Base-by-base conservation (phyloP, 2,329 filamentous ascomycete species). In the Helminthosporium solani region DNA sequence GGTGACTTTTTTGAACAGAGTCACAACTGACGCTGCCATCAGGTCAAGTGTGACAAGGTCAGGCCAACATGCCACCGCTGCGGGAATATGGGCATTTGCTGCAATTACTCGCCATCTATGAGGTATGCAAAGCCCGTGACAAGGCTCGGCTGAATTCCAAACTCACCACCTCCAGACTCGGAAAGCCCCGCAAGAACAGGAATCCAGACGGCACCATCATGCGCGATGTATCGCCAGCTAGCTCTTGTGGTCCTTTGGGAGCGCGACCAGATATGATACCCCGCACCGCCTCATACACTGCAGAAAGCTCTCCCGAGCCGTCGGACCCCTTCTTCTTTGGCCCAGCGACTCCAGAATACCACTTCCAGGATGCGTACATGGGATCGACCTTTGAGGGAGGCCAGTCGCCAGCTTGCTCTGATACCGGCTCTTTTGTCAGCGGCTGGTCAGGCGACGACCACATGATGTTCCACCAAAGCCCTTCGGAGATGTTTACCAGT, bases 91-190 rank as follows among this genome's bases (percentile, higher is more conserved):
- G 60, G 57, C 33, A 63, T 70, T n/a, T 67, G 66, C 53, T 70
- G 66, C 53, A 68, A 70, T 46, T 70, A 70, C 56, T 70, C 66
- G 28, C 66, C 65, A 7, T 70, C 66, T 11, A 70, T 70, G 66
- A 70, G 66, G 66, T 70, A 67, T 37, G 49, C 36, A 19, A 20
- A 25, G 21, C 2, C 12, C 3, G n/a, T 38, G 35, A 25, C 20
- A 12, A 15, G 30, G 8, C 3, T n/a, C n/a, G n/a, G 23, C 42
- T 2, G 27, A 7, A 23, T 18, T n/a, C 16, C 33, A 42, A 45
- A 33, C 58, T 67, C 30, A 67, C 50, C 37, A 12, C 8, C 9
- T 38, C 28, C 28, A 68, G 66, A 42, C 40, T 70, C 42, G 66
- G 66, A 19, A 70, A 70, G 39, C 66, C 66, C 21, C 63, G 66